Evolutionary conservation across 2,329 filamentous ascomycete genomes (phyloP), one percentile per base, ranked within the genome.

Genomic region (Trichoderma sp.): DNA sequence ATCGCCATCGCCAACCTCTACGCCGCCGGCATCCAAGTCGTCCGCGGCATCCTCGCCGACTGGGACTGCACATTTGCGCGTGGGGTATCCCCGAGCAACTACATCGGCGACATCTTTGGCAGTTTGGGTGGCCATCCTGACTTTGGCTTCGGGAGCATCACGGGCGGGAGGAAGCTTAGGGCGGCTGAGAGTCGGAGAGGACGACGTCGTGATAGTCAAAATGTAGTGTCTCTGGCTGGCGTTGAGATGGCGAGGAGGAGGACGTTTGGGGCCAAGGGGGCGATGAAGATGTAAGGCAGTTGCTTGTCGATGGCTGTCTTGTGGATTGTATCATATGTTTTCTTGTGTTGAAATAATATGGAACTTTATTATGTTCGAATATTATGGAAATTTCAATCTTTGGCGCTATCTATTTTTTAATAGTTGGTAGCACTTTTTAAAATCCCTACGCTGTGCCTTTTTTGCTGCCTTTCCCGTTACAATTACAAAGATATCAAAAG

Each of bases 61-160:
- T 95, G 93, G 93, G 84, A 91, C 56, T 81, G 81, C 16, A 91
- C 85, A 0, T 94, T 91, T 78, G 83, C 85, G 45, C 77, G 81
- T 1, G 93, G 93, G 3, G 83, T 94, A 53, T 81, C 85, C 76
- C 84, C 92, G 0, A 84, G 81, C 2, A 94, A 94, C 79, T 94
- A 94, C 79, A 84, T 94, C 50, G 92, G 92, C 6, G 92, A 94
- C 80, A 91, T 94, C 72, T 92, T 94, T 78, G 93, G 92, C 16
- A 91, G 89, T 11, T 83, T 94, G 4, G 92, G 92, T 1, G 92
- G 91, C 1, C 81, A 83, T 56, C 92, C 92, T 0, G 90, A 93
- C 80, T 94, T 93, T 82, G 92, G 92, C 0, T 87, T 87, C 0
- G 88, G 88, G 1, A 88, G 86, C 76, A 79, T 85, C 41, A 87